These are phyloP conservation scores for Entomortierella beljakovae DNA, from an alignment of 192 early-diverging fungal genomes.

Conservation along the genomic window DNA sequence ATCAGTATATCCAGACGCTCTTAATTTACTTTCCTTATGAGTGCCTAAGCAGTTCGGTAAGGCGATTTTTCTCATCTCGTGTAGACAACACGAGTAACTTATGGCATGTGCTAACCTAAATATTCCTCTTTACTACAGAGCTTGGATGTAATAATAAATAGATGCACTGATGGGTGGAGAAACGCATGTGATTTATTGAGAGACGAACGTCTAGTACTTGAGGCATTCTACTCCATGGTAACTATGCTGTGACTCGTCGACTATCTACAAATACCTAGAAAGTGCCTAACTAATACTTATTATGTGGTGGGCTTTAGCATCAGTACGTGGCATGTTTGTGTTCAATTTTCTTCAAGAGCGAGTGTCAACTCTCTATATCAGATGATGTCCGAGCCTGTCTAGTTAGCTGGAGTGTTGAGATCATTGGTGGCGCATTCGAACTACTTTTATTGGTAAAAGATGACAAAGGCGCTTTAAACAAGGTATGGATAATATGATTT, in stretches of 20 bases:
- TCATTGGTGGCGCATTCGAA: conserved; percentile 20
- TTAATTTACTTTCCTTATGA: conserved; percentile 29
- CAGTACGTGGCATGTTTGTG: conserved; percentile 25
- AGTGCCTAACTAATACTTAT: neutral
- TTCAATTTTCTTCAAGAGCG: neutral
- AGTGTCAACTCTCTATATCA: neutral
- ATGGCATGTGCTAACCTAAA: neutral
- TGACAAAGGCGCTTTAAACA: conserved; percentile 8
- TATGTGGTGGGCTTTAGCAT: conserved; percentile 3
- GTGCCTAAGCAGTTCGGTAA: conserved; percentile 17
- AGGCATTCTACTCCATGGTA: conserved; percentile 46
- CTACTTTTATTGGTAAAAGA: conserved; percentile 6
- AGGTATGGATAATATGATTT: neutral
- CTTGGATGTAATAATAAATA: conserved; percentile 7
- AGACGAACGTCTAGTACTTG: conserved; percentile 22
- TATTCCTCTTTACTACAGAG: conserved; percentile 4
- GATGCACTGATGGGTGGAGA: conserved; percentile 27
- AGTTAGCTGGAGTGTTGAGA: conserved; percentile 26
- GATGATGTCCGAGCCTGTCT: neutral
- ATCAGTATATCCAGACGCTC: conserved; percentile 1
- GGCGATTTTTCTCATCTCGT: neutral
- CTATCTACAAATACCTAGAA: too few relatives aligned
- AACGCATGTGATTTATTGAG: conserved; percentile 14
- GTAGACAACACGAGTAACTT: neutral
- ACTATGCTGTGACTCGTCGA: neutral